Evolutionary conservation across 164 flowering plant genomes (phyloP).

Genomic region (Santalum album): DNA sequence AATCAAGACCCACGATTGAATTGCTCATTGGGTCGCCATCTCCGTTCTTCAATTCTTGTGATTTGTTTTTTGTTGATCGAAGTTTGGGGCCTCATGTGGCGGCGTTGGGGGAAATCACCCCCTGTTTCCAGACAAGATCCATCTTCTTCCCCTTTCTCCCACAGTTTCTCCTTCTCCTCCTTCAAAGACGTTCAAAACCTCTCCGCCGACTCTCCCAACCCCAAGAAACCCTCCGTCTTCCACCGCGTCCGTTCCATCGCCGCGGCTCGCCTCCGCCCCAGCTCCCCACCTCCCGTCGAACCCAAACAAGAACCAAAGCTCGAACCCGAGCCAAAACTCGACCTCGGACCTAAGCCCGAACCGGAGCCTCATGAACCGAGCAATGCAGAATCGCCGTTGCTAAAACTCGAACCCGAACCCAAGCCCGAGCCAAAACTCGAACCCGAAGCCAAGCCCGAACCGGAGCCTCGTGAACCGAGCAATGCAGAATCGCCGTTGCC

Average conservation of each 20-base stretch:
- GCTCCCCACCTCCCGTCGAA: too few species aligned
- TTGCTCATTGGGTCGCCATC: too few species aligned
- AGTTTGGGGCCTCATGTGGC: neutral
- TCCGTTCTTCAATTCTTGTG: too few species aligned
- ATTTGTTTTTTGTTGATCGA: neutral
- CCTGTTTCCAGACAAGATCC: neutral
- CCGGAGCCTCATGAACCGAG: too few species aligned
- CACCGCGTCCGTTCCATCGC: neutral
- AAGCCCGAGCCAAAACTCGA: too few species aligned
- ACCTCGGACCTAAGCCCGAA: too few species aligned
- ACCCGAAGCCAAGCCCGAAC: neutral
- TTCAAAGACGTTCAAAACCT: neutral
- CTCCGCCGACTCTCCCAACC: neutral
- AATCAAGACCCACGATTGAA: too few species aligned
- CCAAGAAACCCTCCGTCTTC: neutral
- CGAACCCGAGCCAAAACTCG: too few species aligned
- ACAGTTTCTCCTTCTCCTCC: neutral
- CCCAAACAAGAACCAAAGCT: too few species aligned
- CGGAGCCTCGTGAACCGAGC: neutral
- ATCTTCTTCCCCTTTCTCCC: neutral
- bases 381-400: too few species aligned
- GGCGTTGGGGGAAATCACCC: neutral
- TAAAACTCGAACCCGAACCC: too few species aligned
- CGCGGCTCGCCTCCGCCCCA: constrained; percentile 5
- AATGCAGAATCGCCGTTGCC: neutral